Base-by-base conservation (phyloP, 306 rosid species). In the Prunus armeniaca region DNA sequence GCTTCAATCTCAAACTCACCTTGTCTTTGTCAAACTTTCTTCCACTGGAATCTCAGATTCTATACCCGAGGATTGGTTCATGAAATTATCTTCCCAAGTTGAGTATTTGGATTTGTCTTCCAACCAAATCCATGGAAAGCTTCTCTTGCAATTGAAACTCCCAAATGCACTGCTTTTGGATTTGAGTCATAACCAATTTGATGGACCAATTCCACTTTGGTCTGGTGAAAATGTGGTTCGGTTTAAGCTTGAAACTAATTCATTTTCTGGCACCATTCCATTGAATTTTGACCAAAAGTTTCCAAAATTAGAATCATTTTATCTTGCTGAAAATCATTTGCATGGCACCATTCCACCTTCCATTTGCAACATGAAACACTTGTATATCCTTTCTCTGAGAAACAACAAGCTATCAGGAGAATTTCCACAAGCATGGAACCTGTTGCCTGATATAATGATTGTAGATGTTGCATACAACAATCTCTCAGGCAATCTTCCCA, bases 391-490 rank as follows among this genome's bases (percentile, higher is more conserved):
- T 38, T 18, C 70, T 19, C 9, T 41, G 4, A 38, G 51, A 12
- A 65, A 41, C 14, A 65, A 41, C 38, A 27, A 11, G 0, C 41
- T 43, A 6, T 20, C 22, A 0, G 34, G 57, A 6, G 72, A 67
- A 46, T 47, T 67, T 0, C 22, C 72, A 1, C 3, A 0, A 22
- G 57, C 32, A 45, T 46, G 72, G 72, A 46, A 7, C 3, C 0
- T 7, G 22, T 24, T 56, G 72, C 25, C 5, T 2, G 0, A 1
- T 4, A 24, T 67, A 0, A 0, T 0, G 0, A 3, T 6, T 14
- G 8, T 67, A 14, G 72, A 67, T 1, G 41, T 67, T 8, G 55
- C 28, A 6, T 1, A 67, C 57, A 67, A 67, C 41, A 67, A 46
- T 7, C 13, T 67, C 3, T 67, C 71, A 3, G 20, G 54, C 15